Base-by-base conservation (phyloP, 1,139 yeast species). In the Ogataea hybrid region DNA sequence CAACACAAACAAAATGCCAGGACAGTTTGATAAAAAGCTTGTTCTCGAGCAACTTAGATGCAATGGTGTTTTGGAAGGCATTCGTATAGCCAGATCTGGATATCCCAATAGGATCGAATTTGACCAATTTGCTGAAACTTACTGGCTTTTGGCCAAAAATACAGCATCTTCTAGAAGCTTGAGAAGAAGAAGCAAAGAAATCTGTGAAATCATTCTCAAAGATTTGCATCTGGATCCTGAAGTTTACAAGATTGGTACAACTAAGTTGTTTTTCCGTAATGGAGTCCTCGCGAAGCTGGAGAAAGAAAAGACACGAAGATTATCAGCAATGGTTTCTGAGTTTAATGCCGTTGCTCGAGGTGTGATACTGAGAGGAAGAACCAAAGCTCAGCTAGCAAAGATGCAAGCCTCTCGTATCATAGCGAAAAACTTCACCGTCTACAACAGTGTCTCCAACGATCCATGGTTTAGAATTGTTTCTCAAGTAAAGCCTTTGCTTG, bases 41-140 rank as follows among this genome's bases (percentile, higher is more conserved):
- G 96, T 94, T 4, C 69, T 92, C 39, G 92, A 86, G 47, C 99
- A 94, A 64, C 71, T 94, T 47, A 74, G 97, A 49, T 94, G 97
- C 61, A 94, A 94, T 61, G 99, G 99, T 74, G 99, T 94, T 11
- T 68, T 94, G 38, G 99, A 94, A 69, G 99, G 99, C 50, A 94
- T 94, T 32, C 75, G 98, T 64, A 92, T 94, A 49, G 96, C 97
- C 0, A 75, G 99, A 51, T 90, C 96, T 12, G 99, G 99, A 3
- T 94, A 85, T 61, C 98, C 99, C 1, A 94, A 94, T 63, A 77
- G 97, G 52, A 77, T 92, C 61, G 77, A 83, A 36, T 92, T 90
- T 62, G 77, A 81, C 34, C 95, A 88, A 42, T 92, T 94, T 64
- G 78, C 77, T 44, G 74, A 69, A 40, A 73, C 96, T 42, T 94